Base-by-base conservation (phyloP, 2,329 filamentous ascomycete genomes). In the Phoma sp. region DNA sequence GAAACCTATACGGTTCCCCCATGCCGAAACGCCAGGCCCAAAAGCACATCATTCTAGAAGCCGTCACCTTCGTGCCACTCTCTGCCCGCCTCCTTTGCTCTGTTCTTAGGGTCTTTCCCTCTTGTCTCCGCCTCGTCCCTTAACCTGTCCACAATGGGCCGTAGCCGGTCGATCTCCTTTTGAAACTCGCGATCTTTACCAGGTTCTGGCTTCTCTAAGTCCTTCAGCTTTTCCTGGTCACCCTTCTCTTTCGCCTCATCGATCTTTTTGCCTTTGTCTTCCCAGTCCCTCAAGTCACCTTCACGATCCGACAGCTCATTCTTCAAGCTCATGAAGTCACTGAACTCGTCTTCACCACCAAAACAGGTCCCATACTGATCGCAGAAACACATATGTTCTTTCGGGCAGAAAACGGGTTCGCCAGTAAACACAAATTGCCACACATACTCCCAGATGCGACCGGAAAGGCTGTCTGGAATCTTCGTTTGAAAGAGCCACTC, bases 291-390 rank as follows among this genome's bases (percentile, higher is more conserved):
- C 33, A 83, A 54, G 53, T 82, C 75, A 15, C 70, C 57, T 47
- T 79, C 72, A 10, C 75, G 67, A 39, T 79, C 73, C 2, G 74
- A 60, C 47, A 78, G 72, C 43, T 78, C 65, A 23, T 73, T 76
- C 38, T 77, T 74, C n/a, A 81, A 57, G 32, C 79, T 76, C 21
- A 80, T 77, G 64, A 78, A 86, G 10, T 76, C 68, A 23, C 80
- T 72, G 45, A 80, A 85, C 45, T 77, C 69, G 4, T 78, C 71
- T 26, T 80, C 75, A 4, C 76, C 77, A 10, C 80, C 83, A 58
- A 87, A 87, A 64, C 86, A 88, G 9, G 84, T 72, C 1, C 86
- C 86, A 42, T 82, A 88, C 5, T 83, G 84, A 55, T 88, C 85
- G 66, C 86, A 88, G 56, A 86, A 85, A 72, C 86, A 88, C 0